Percentiles rank a stretch among this genome's conserved stretches.
Evolutionary conservation across 1,284 basidiomycete genomes (phyloP).

Genomic region (Microbotryum silenes-acaulis): DNA sequence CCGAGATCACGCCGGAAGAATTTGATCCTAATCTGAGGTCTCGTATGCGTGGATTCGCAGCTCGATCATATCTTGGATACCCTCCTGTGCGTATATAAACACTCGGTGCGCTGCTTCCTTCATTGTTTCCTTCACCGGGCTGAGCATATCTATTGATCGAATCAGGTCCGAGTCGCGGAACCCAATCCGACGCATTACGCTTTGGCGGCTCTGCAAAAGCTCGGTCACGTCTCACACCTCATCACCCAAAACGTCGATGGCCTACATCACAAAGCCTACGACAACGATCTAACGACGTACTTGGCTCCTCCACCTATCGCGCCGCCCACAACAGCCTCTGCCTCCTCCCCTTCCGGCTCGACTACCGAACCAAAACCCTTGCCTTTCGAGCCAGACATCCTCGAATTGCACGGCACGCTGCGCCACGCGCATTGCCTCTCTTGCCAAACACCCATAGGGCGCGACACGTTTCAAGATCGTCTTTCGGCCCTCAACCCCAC

Average conservation of each 20-base stretch:
- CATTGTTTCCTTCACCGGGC: too few species aligned
- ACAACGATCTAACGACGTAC: conserved; percentile 17
- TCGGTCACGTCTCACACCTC: conserved; percentile 53
- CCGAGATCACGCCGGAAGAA: neutral
- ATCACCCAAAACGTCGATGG: conserved; percentile 80
- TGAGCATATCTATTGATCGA: too few species aligned
- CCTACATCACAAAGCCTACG: conserved; percentile 19
- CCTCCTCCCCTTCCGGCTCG: conserved; percentile 32
- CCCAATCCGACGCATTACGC: conserved; percentile 83
- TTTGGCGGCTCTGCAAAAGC: conserved; percentile 68
- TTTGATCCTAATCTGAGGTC: neutral
- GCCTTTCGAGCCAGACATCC: conserved; percentile 45
- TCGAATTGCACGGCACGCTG: conserved; percentile 83
- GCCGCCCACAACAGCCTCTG: conserved; percentile 1
- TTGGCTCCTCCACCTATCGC: conserved; percentile 15
- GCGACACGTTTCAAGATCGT: conserved; percentile 65
- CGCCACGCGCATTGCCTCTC: conserved; percentile 51
- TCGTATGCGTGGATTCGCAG: conserved; percentile 19
- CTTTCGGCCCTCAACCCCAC: conserved; percentile 65
- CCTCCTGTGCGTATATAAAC: conserved; percentile 9
- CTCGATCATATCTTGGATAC: conserved; percentile 30
- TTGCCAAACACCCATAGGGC: conserved; percentile 58
- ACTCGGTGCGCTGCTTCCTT: neutral
- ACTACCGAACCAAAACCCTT: conserved; percentile 40
- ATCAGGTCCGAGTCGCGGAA: conserved; percentile 51